Base-by-base conservation (phyloP, 257 asterid species). In the Solanum pennellii region DNA sequence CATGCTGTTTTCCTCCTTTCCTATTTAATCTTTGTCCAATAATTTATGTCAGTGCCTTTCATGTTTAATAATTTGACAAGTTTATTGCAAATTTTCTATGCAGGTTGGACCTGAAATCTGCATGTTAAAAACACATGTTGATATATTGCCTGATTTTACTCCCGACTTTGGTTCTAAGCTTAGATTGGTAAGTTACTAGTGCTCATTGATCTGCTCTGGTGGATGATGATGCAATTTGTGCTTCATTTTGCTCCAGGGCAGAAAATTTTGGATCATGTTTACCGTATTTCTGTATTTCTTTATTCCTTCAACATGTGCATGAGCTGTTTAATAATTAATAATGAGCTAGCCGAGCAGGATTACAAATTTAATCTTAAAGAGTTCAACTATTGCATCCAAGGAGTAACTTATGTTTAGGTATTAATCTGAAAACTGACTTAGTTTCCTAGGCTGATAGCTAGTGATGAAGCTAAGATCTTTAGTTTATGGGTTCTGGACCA, bases 31-130 rank as follows among this genome's bases (percentile, higher is more conserved):
- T 15, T 47, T 80, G 42, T 29, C 85, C 25, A 5, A 27, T 80
- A 13, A 14, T 60, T 60, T 60, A n/a, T 16, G 6, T 47, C 6
- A 0, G 84, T 29, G 66, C 13, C 82, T 71, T 82, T 83, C 87
- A 69, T 35, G 59, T 56, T 20, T 69, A 41, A 86, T 52, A 83
- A 90, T 88, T n/a, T 85, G 21, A 90, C 86, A 39, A 85, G 86
- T 87, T 72, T 82, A 31, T 82, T 49, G 86, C 66, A 41, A 83
- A 80, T 80, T 68, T 45, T 41, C 41, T 74, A 82, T 94, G 93
- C 94, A 97, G 99, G 98, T 97, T 88, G 99, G 99, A 88, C 98
- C 96, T 41, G 99, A 97, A 93, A 95, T 97, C 90, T 97, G 99
- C 92, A 90, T 97, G 98, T 90, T 97, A 80, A 97, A 97, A 93